Base-by-base conservation (phyloP, 2,329 filamentous ascomycete species). In the Monilinia fructicola region DNA sequence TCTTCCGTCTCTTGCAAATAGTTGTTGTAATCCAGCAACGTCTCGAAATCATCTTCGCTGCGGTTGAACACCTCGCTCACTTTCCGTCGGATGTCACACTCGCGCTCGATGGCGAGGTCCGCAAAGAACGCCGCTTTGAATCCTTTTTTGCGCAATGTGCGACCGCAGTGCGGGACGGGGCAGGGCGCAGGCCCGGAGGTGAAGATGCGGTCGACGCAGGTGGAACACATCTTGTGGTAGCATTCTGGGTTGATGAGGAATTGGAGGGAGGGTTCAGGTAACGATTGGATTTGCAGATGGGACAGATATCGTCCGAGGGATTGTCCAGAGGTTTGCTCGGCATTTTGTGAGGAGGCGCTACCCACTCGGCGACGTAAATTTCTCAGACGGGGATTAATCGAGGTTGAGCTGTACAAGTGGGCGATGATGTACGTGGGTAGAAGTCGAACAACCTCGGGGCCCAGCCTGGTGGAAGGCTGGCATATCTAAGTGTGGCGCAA, bases 161-260 rank as follows among this genome's bases (percentile, higher is more conserved):
- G 89, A 76, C 88, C 86, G 80, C 95, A 99, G 52, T 90, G 91
- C 0, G 92, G 91, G 67, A 97, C 92, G 1, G 95, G 95, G 76
- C 96, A 99, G 69, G 93, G 91, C 66, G 93, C 92, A 0, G 95
- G 95, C 0, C 95, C 95, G 65, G 92, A 89, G 46, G 90, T 90
- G 84, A 98, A 99, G 74, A 98, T 91, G 66, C 94, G 90, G 78
- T 94, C 91, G 53, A 98, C 93, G 81, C 95, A 99, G 67, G 91
- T 93, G 78, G 92, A 90, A 83, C 95, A 99, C 92, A 99, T 98
- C 73, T 92, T 92, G 83, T 99, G 95, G 83, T 99, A 99, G 85
- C 95, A 99, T 83, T 96, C 93, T 11, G 94, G 92, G 78, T 98
- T 97, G 81, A 99, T 93, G 73, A 95, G 90, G 80, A 99, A 98